Evolutionary conservation across 352 stramenopile species (phyloP).

Genomic region (Phytophthora europaea): DNA sequence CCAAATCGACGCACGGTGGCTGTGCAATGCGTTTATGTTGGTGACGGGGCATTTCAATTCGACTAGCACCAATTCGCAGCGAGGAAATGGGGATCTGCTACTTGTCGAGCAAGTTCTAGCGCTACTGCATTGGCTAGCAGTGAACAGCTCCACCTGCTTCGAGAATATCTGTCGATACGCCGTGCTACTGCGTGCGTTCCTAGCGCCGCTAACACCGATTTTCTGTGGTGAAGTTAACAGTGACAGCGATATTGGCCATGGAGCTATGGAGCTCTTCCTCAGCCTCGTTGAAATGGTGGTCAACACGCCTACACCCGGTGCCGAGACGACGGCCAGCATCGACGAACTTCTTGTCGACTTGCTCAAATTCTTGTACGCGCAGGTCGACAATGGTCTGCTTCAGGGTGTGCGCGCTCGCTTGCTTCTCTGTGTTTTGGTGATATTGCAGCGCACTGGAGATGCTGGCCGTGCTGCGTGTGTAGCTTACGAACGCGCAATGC

Average conservation of each 20-base stretch:
- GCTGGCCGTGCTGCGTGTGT: conserved; percentile 52
- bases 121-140: conserved; percentile 46
- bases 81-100: conserved; percentile 6
- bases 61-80: not conserved
- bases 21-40: conserved; percentile 39
- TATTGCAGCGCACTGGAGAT: conserved; percentile 69
- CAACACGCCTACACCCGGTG: conserved; percentile 26
- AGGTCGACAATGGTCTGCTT: conserved; percentile 44
- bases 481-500: conserved; percentile 67
- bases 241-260: conserved; percentile 3
- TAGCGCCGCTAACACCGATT: conserved; percentile 23
- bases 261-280: conserved; percentile 36
- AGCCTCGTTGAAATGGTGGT: conserved; percentile 47
- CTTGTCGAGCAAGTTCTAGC: conserved; percentile 43
- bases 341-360: conserved; percentile 51
- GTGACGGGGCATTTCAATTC: conserved; percentile 13
- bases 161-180: conserved; percentile 38
- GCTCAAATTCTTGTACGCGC: conserved; percentile 53
- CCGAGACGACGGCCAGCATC: conserved; percentile 40
- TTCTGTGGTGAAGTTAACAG: conserved; percentile 21
- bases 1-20: conserved; percentile 34
- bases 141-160: conserved; percentile 39
- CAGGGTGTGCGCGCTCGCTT: conserved; percentile 52
- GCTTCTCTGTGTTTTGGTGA: conserved; percentile 59
- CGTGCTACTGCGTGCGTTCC: conserved; percentile 35